These are phyloP conservation scores for Aureobasidium vineae DNA, from an alignment of 2,329 filamentous ascomycete species.

Conservation along the genomic window DNA sequence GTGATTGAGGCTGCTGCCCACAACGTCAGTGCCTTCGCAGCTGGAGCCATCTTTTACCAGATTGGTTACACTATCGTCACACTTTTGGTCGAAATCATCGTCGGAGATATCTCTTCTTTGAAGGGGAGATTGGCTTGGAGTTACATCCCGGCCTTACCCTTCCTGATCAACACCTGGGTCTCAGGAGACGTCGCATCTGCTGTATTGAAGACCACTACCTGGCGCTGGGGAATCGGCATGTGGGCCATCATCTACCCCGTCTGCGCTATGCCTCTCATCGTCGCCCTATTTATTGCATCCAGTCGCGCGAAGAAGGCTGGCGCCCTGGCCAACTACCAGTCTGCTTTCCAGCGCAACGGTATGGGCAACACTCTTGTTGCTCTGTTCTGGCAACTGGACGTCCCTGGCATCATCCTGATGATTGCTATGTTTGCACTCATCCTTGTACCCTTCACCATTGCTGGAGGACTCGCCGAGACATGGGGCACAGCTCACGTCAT, in stretches of 20 bases:
- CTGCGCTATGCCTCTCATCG: slow-evolving; percentile 59
- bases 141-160: slow-evolving; percentile 61
- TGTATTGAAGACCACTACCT: slow-evolving; percentile 50
- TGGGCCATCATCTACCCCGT: slow-evolving; percentile 64
- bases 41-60: slow-evolving; percentile 60
- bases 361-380: slow-evolving; percentile 40
- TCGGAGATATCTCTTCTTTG: slow-evolving; percentile 63
- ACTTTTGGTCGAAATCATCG: slow-evolving; percentile 62
- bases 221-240: slow-evolving; percentile 67
- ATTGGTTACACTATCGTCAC: slow-evolving; percentile 63
- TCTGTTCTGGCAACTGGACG: slow-evolving; percentile 59
- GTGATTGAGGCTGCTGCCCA: slow-evolving; percentile 56
- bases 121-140: slow-evolving; percentile 63
- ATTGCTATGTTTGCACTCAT: slow-evolving; percentile 62
- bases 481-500: slow-evolving; percentile 45
- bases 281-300: slow-evolving; percentile 52
- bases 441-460: slow-evolving; percentile 66
- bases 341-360: slow-evolving; percentile 47
- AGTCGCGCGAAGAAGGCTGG: slow-evolving; percentile 55
- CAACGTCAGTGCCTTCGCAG: slow-evolving; percentile 54
- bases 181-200: slow-evolving; percentile 57
- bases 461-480: slow-evolving; percentile 35
- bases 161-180: slow-evolving; percentile 62
- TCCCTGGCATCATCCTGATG: slow-evolving; percentile 61
- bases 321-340: slow-evolving; percentile 47